These are phyloP conservation scores for Protomyces lactucae-debilis DNA, from an alignment of 1,139 yeast species.

Conservation along the genomic window DNA sequence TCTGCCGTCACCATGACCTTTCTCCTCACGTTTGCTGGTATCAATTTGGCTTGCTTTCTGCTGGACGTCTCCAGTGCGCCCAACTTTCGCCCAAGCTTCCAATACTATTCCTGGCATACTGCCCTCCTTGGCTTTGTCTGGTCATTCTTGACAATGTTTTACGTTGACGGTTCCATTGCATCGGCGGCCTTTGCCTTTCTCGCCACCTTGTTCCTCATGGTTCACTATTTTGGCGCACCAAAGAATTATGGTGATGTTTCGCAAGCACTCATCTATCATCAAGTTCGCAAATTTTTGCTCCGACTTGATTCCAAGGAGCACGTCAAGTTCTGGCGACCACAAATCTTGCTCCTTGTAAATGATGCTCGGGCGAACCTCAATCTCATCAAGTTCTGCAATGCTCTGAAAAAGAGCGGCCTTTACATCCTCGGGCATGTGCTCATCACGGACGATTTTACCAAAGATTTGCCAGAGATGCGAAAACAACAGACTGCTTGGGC, in stretches of 20 bases:
- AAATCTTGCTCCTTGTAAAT: conserved; percentile 76
- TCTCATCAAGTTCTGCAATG: conserved; percentile 87
- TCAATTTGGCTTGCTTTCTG: conserved; percentile 85
- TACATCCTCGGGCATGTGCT: conserved; percentile 90
- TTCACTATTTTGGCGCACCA: conserved; percentile 89
- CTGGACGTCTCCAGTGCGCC: conserved; percentile 90
- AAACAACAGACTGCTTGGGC: conserved; percentile 78
- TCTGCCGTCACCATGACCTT: conserved; percentile 95
- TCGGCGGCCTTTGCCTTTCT: conserved; percentile 64
- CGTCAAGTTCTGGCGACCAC: conserved; percentile 97
- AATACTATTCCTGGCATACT: conserved; percentile 73
- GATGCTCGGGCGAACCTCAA: conserved; percentile 90
- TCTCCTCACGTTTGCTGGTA: conserved; percentile 88
- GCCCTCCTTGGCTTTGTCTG: conserved; percentile 69
- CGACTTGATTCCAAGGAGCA: conserved; percentile 67
- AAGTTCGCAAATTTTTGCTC: conserved; percentile 81
- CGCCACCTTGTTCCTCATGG: conserved; percentile 61
- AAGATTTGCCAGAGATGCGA: conserved; percentile 60
- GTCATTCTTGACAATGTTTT: conserved; percentile 80
- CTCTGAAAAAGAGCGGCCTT: conserved; percentile 65
- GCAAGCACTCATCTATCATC: conserved; percentile 72
- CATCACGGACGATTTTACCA: conserved; percentile 52
- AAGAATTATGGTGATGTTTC: conserved; percentile 92
- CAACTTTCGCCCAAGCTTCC: conserved; percentile 90
- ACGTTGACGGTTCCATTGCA: conserved; percentile 89